Base-by-base conservation (phyloP, 495 filamentous ascomycete genomes). In the Cercophora sp. region DNA sequence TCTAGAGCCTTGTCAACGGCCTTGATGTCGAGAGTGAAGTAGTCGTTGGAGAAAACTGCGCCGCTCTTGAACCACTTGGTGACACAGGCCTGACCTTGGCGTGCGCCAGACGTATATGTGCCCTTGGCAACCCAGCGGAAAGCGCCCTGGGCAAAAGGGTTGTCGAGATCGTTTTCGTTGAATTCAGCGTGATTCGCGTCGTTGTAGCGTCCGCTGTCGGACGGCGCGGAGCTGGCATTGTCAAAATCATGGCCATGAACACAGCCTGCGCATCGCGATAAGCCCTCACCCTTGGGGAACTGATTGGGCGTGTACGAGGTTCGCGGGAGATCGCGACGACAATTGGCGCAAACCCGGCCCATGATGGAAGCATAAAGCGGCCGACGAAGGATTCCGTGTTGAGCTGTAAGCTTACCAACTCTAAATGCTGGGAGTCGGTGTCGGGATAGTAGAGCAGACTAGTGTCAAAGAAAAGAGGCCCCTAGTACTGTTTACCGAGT, bases 31-130 rank as follows among this genome's bases (percentile, higher is more conserved):
- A 62, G 53, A 0, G 46, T 42, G 52, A 71, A 74, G 51, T 62
- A 71, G 15, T 67, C 58, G 0, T n/a, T 29, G 10, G 60, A 57
- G 39, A 62, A 68, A 23, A 56, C 58, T 1, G 47, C 52, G 9
- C 62, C 62, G 1, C 55, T 55, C 51, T 69, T 71, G 51, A 70
- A 72, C 62, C 67, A 64, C 51, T 73, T 73, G 26, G n/a, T 13
- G 19, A 72, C 65, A 27, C 66, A 70, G 2, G 43, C 44, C 48
- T 72, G 54, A 18, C 63, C 66, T 0, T 0, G 6, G 5, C 66
- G 61, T 0, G 10, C 5, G 4, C 66, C 69, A 2, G 15, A 25
- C 16, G 18, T 56, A 34, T 71, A 72, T 9, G 1, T 43, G 8
- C 62, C 70, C 27, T 65, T 62, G 19, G 60, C 59, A 13, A 71